A percentile compares a stretch with the other conserved stretches of the same genome.
Conservation (phyloP, 805 yeast species). For the Pachysolen tannophilus region DNA sequence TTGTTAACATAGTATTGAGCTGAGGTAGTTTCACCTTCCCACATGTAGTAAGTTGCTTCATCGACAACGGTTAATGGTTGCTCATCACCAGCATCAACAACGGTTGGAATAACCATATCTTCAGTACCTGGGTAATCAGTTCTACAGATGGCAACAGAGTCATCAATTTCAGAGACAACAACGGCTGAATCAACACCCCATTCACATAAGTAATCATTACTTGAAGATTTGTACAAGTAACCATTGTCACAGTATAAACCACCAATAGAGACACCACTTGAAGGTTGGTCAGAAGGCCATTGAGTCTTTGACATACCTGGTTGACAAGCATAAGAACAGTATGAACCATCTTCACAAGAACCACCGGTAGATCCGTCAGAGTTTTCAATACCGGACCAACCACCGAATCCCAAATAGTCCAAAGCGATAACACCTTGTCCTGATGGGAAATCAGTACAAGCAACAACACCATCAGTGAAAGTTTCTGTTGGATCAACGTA, state of each 20-base stretch:
- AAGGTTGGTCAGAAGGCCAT: slow-evolving; percentile 88
- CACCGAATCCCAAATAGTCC: slow-evolving; percentile 45
- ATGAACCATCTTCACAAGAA: slow-evolving; percentile 77
- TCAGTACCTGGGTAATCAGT: slow-evolving; percentile 99
- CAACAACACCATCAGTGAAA: slow-evolving; percentile 63
- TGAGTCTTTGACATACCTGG: slow-evolving; percentile 99
- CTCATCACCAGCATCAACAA: slow-evolving; percentile 58
- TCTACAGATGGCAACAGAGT: slow-evolving; percentile 86
- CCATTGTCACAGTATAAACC: slow-evolving; percentile 86
- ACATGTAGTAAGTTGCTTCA: slow-evolving; percentile 65
- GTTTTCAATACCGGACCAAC: slow-evolving; percentile 39
- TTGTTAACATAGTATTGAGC: slow-evolving; percentile 96
- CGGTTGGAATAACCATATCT: slow-evolving; percentile 94
- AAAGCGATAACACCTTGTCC: slow-evolving; percentile 65
- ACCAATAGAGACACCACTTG: slow-evolving; percentile 87
- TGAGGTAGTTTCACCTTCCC: slow-evolving; percentile 80
- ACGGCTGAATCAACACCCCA: slow-evolving; percentile 74
- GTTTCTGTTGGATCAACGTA: slow-evolving; percentile 40
- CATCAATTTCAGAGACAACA: slow-evolving; percentile 54
- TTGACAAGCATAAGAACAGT: slow-evolving; percentile 98
- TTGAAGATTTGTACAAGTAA: slow-evolving; percentile 66
- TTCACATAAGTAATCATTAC: slow-evolving; percentile 66
- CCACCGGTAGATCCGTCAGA: slow-evolving; percentile 53
- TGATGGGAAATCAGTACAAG: slow-evolving; percentile 66
- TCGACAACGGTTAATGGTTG: slow-evolving; percentile 75